Evolutionary conservation across 805 yeast genomes (phyloP).

Genomic region (Teunomyces gatunensis): DNA sequence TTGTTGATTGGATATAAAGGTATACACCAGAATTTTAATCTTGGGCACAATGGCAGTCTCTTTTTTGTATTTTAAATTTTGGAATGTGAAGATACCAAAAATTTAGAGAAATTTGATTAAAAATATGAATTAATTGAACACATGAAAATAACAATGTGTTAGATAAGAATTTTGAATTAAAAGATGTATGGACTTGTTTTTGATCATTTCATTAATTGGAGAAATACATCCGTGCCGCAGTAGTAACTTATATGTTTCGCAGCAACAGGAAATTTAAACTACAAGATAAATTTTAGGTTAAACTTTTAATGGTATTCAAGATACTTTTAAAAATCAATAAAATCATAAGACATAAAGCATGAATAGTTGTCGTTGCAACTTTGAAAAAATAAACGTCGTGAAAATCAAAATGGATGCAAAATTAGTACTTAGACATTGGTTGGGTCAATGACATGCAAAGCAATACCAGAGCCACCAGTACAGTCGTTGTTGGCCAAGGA

Average conservation of each 20-base stretch:
- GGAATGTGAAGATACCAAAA: too few species aligned
- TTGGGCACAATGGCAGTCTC: too few species aligned
- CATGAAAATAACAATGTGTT: too few species aligned
- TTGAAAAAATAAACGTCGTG: neutral
- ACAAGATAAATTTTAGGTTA: neutral
- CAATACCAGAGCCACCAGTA: constrained; percentile 27
- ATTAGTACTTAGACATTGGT: constrained; percentile 3
- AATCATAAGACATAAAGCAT: neutral
- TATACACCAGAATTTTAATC: too few species aligned
- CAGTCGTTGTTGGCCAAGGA: constrained; percentile 27
- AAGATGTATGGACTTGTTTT: too few species aligned
- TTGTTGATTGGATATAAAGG: too few species aligned
- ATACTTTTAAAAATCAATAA: neutral
- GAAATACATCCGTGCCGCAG: neutral
- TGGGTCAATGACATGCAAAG: constrained; percentile 17
- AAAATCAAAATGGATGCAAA: neutral
- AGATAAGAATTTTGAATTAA: too few species aligned
- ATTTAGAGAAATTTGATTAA: too few species aligned
- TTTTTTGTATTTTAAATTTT: too few species aligned
- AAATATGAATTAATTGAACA: too few species aligned
- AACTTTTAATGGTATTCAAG: neutral
- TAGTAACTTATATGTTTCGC: neutral
- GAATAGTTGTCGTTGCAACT: neutral
- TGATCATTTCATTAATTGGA: too few species aligned
- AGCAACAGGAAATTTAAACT: neutral